Evolutionary conservation across 1,139 yeast genomes (phyloP), one percentile per base, ranked within the genome.

Genomic region (Tardiomyces digboiensis): DNA sequence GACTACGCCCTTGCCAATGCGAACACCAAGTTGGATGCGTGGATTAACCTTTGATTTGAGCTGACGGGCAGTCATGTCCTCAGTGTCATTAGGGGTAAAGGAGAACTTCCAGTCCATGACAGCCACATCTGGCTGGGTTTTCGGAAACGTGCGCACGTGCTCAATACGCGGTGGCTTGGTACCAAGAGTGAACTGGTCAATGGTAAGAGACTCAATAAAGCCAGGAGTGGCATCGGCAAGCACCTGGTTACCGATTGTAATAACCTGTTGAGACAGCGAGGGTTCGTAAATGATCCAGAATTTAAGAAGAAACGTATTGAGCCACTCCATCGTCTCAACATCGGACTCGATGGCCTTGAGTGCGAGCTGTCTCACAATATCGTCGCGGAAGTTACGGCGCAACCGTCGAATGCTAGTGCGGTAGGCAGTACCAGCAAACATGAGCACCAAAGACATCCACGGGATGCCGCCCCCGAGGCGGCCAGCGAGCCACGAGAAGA

Each of bases 71-170:
- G 86, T 86, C 54, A 87, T 69, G 63, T 91, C 98, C 42, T 82
- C 82, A 44, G 77, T 65, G 42, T 88, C 86, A 62, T 86, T 86
- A n/a, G 98, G 98, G 38, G 87, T 83, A 66, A 88, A 86, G 1
- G 95, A 80, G 45, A 83, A 70, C 43, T 82, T 80, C 95, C 95
- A 91, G 69, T 91, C 95, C 96, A 93, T 88, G 42, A 91, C 96
- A 14, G 89, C 95, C 46, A 91, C 82, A 59, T 89, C 97, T 49
- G 84, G 85, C 23, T 79, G 82, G 19, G 97, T 89, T 49, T 91
- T 87, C 41, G 81, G 83, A 56, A 88, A 76, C 2, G 97, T 86
- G 59, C 91, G 85, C 21, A 89, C 97, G 50, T 74, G 74, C 58
- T 91, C 97, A 49, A 91, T 72, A 62, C 98, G 76, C 33, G 95